These are phyloP conservation scores for Mortierella claussenii DNA, from an alignment of 192 early-diverging fungal genomes.

Conservation along the genomic window DNA sequence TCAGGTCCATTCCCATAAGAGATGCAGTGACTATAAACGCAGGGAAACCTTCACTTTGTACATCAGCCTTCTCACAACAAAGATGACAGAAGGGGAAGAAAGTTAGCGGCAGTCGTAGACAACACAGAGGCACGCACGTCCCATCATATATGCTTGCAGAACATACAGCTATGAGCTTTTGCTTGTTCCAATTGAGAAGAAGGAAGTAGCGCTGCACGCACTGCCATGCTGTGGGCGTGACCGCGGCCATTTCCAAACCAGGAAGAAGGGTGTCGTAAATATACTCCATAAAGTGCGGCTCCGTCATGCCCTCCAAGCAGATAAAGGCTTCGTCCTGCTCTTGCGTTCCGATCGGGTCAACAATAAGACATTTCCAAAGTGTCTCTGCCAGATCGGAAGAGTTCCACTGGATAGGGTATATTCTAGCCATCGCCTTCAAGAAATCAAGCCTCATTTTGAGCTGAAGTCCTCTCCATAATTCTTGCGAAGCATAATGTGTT, in stretches of 20 bases:
- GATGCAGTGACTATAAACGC: slow-evolving; percentile 39
- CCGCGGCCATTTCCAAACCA: slow-evolving; percentile 42
- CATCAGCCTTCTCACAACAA: slow-evolving; percentile 8
- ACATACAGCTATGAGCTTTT: slow-evolving; percentile 42
- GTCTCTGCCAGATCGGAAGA: slow-evolving; percentile 53
- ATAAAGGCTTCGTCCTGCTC: slow-evolving; percentile 58
- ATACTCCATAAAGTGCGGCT: slow-evolving; percentile 51
- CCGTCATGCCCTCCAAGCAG: slow-evolving; percentile 50
- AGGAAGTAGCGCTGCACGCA: slow-evolving; percentile 55
- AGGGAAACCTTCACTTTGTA: slow-evolving; percentile 10
- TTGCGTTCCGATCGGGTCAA: slow-evolving; percentile 51
- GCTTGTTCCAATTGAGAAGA: slow-evolving; percentile 47
- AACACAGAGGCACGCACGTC: background rate
- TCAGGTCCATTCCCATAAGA: slow-evolving; percentile 54
- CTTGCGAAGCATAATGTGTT: slow-evolving; percentile 10
- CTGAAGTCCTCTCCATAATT: slow-evolving; percentile 28
- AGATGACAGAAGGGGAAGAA: background rate
- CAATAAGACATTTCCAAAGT: slow-evolving; percentile 56
- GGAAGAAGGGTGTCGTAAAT: slow-evolving; percentile 51
- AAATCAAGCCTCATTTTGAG: slow-evolving; percentile 47
- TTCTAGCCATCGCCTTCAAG: slow-evolving; percentile 42
- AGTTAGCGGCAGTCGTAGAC: background rate
- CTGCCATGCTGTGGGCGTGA: slow-evolving; percentile 51
- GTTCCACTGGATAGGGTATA: slow-evolving; percentile 45
- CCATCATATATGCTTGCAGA: background rate